A percentile compares a stretch with the other conserved stretches of the same genome.
Evolutionary conservation across 2,329 filamentous ascomycete species (phyloP).

Genomic region (Aureobasidium namibiae): DNA sequence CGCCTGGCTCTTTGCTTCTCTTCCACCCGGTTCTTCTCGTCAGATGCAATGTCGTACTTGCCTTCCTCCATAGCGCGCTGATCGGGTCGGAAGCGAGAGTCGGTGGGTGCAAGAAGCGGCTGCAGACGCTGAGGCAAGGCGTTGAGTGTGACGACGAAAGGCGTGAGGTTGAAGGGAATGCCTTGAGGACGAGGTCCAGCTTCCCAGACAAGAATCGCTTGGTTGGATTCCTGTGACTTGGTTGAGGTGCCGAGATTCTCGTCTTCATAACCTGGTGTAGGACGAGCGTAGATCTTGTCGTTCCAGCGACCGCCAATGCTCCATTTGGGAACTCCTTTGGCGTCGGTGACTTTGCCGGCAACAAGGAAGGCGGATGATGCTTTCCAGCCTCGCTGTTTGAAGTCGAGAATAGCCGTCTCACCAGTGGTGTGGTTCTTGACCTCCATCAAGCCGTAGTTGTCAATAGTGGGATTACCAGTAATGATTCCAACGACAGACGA

Average conservation of each 20-base stretch:
- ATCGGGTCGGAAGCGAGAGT: constrained; percentile 86
- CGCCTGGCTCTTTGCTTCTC: constrained; percentile 78
- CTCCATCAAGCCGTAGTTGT: constrained; percentile 96
- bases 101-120: constrained; percentile 77
- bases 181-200: constrained; percentile 69
- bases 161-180: constrained; percentile 94
- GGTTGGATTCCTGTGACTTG: constrained; percentile 36
- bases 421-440: constrained; percentile 96
- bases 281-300: constrained; percentile 87
- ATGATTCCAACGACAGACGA: constrained; percentile 98
- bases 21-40: constrained; percentile 90
- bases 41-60: constrained; percentile 87
- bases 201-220: constrained; percentile 90
- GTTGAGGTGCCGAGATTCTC: constrained; percentile 26
- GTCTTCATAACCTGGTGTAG: constrained; percentile 84
- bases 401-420: constrained; percentile 80
- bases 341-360: constrained; percentile 74
- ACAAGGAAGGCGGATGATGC: constrained; percentile 86
- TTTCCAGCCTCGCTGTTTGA: constrained; percentile 95
- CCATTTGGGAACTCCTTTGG: constrained; percentile 71
- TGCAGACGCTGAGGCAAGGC: constrained; percentile 75
- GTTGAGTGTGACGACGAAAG: constrained; percentile 91
- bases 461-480: constrained; percentile 89
- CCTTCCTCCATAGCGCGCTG: constrained; percentile 98
- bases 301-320: constrained; percentile 95